Conservation (phyloP, 768 basidiomycete species). For the Trametes cingulata region DNA sequence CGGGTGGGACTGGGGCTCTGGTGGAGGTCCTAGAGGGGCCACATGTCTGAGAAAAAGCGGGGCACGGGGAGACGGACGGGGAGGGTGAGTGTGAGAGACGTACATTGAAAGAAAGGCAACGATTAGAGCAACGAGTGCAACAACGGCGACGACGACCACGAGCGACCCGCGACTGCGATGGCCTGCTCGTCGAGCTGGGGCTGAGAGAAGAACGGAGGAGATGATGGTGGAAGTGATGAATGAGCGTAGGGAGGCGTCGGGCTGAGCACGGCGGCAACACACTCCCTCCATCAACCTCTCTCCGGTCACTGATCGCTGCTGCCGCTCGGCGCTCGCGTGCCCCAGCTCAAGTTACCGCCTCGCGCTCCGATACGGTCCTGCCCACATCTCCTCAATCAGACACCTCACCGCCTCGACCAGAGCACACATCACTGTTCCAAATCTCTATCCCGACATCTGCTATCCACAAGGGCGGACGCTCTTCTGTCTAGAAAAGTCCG, state of each 20-base stretch:
- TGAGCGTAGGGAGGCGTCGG: constrained; percentile 6
- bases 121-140: constrained; percentile 14
- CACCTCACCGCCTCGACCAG: constrained; percentile 10
- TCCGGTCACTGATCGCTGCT: constrained; percentile 15
- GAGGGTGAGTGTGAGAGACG: constrained; percentile 9
- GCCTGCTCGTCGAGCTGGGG: constrained; percentile 27
- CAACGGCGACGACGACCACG: constrained; percentile 30
- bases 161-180: constrained; percentile 36
- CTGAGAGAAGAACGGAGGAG: constrained; percentile 11
- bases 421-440: constrained; percentile 1
- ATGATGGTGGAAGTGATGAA: constrained; percentile 27
- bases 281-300: not conserved
- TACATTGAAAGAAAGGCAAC: constrained; percentile 27
- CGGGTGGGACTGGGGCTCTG: constrained; percentile 29
- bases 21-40: constrained; percentile 27
- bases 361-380: not conserved
- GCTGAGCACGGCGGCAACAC: constrained; percentile 3
- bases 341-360: not conserved
- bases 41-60: constrained; percentile 4
- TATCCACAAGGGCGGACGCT: too few relatives aligned
- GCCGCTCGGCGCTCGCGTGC: constrained; percentile 1
- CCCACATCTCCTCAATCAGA: constrained; percentile 15
- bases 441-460: not conserved
- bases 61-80: constrained; percentile 4
- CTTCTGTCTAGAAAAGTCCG: too few relatives aligned